Evolutionary conservation across 495 filamentous ascomycete genomes (phyloP).

Genomic region (Podospora pseudopauciseta): DNA sequence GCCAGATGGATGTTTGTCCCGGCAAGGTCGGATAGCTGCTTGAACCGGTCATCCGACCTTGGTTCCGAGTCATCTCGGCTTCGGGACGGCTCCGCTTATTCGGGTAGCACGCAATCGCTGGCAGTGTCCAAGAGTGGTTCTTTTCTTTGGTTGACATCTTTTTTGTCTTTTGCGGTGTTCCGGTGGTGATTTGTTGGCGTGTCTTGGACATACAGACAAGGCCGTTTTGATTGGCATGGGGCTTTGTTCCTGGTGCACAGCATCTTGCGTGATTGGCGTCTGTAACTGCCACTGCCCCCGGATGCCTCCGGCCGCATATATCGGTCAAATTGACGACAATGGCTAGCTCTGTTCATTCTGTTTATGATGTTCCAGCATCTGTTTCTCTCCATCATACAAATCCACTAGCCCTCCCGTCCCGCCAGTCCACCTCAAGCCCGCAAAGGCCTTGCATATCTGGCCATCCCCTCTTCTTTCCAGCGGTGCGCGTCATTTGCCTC

Average conservation of each 20-base stretch:
- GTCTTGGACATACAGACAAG: too few relatives aligned
- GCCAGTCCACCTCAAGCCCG: background rate
- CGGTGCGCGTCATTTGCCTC: background rate
- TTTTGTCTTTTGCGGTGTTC: background rate
- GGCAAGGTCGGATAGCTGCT: background rate
- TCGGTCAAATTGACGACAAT: too few relatives aligned
- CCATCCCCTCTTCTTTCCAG: background rate
- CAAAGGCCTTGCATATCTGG: background rate
- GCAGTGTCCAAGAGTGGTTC: constrained; percentile 1
- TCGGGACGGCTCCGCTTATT: background rate
- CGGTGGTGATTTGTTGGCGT: background rate
- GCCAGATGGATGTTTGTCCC: background rate
- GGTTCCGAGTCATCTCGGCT: background rate
- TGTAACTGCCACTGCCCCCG: too few relatives aligned
- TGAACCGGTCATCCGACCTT: background rate
- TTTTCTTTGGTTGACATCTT: background rate
- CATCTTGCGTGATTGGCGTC: too few relatives aligned
- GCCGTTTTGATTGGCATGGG: too few relatives aligned
- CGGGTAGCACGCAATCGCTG: background rate
- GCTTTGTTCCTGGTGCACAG: too few relatives aligned
- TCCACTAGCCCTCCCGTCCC: background rate
- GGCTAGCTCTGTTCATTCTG: background rate
- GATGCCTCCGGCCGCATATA: too few relatives aligned
- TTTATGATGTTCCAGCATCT: background rate
- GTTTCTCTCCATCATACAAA: background rate